Evolutionary conservation across 78 protist species (phyloP).

Genomic region (Dictyostelium firmibasis): DNA sequence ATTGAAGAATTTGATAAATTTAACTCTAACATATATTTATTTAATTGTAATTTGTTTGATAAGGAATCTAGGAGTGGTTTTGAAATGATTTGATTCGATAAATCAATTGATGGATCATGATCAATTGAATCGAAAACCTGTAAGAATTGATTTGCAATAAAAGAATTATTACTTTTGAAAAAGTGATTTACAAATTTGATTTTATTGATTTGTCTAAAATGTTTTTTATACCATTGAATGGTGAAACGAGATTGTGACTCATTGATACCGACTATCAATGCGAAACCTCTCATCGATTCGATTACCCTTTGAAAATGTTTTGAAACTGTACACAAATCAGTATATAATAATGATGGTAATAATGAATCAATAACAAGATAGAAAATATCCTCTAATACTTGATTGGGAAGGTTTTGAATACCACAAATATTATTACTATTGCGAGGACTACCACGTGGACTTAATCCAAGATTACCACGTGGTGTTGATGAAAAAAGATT

Average conservation of each 20-base stretch:
- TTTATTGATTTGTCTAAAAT: neutral
- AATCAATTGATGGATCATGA: constrained; percentile 21
- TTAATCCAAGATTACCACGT: neutral
- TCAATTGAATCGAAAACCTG: neutral
- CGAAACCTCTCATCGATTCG: constrained; percentile 10
- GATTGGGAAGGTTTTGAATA: neutral
- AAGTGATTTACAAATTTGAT: constrained; percentile 36
- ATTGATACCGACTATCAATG: neutral
- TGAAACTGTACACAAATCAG: constrained; percentile 19
- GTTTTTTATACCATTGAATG: constrained; percentile 6
- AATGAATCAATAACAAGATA: neutral
- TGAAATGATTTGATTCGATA: constrained; percentile 2
- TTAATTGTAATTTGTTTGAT: neutral
- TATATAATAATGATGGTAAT: constrained; percentile 10
- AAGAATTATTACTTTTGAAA: neutral
- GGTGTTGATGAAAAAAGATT: constrained; percentile 18
- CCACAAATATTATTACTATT: neutral
- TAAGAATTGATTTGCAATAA: neutral
- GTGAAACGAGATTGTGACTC: constrained; percentile 3
- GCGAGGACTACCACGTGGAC: neutral
- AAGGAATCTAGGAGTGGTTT: neutral
- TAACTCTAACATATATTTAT: neutral
- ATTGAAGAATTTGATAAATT: neutral
- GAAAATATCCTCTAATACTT: constrained; percentile 3
- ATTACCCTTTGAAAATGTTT: constrained; percentile 2